Percentiles rank a stretch among this genome's conserved stretches.
These are phyloP conservation scores for Solanum arcanum DNA, from an alignment of 257 asterid genomes.

Conservation along the genomic window DNA sequence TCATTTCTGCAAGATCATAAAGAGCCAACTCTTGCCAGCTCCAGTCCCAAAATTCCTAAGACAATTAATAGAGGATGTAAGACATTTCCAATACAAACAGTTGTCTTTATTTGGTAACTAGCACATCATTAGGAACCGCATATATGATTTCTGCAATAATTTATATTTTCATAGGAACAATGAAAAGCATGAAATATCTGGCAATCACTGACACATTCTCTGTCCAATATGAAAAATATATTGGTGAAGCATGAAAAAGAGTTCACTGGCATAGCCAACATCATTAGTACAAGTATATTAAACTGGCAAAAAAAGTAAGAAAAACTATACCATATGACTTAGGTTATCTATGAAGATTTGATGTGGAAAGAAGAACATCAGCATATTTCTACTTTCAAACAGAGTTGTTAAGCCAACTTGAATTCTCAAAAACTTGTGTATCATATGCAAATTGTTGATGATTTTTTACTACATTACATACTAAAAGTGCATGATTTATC, in stretches of 20 bases:
- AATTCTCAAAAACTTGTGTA: neutral
- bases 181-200: neutral
- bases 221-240: neutral
- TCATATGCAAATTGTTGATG: neutral
- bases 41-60: conserved; percentile 97
- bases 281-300: neutral
- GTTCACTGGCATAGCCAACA: neutral
- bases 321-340: neutral
- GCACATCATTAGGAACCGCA: neutral
- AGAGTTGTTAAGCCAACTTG: neutral
- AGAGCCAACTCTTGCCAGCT: conserved; percentile 98
- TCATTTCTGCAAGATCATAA: conserved; percentile 77
- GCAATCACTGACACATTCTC: neutral
- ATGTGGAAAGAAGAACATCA: neutral
- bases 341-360: neutral
- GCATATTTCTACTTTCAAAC: neutral
- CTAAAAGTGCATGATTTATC: neutral
- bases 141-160: neutral
- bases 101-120: neutral
- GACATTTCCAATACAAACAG: neutral
- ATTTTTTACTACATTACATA: neutral
- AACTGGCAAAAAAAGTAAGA: neutral
- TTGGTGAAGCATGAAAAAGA: neutral
- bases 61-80: neutral
- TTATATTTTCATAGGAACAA: neutral